Conservation (phyloP, 176 grass and related monocot species). For the Aechmea fasciata region DNA sequence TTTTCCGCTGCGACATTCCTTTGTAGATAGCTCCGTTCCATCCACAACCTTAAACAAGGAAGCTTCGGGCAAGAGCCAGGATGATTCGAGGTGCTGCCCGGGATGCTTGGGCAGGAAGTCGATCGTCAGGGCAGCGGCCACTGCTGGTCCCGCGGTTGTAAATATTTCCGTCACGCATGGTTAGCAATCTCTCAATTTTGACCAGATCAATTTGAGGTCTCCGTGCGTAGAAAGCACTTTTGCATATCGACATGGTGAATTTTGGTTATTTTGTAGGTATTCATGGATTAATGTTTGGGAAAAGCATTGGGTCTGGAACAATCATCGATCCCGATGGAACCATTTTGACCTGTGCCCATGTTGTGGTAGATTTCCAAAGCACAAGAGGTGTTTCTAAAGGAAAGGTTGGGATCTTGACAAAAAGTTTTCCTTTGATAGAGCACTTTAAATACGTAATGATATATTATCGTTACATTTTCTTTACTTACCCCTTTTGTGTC, state of each 20-base stretch:
- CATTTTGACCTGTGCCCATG: slow-evolving; percentile 90
- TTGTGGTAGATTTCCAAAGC: slow-evolving; percentile 42
- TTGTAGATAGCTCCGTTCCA: background rate
- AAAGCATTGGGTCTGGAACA: slow-evolving; percentile 68
- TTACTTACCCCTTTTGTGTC: background rate
- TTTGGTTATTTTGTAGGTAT: slow-evolving; percentile 36
- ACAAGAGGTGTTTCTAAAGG: slow-evolving; percentile 24
- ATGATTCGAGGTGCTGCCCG: slow-evolving; percentile 41
- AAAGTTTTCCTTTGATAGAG: background rate
- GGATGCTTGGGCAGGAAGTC: slow-evolving; percentile 53
- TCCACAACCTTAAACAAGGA: background rate
- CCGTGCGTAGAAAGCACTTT: background rate
- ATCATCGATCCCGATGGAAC: slow-evolving; percentile 82
- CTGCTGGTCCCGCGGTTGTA: slow-evolving; percentile 64
- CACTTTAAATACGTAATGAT: background rate
- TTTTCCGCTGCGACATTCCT: background rate
- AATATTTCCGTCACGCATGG: slow-evolving; percentile 54
- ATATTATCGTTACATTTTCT: background rate
- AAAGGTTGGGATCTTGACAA: slow-evolving; percentile 35
- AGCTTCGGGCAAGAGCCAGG: slow-evolving; percentile 24
- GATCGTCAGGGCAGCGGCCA: slow-evolving; percentile 62
- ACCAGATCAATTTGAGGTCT: background rate
- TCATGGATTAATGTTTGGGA: slow-evolving; percentile 28
- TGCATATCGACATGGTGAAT: slow-evolving; percentile 1
- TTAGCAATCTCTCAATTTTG: slow-evolving; percentile 12